Conservation (phyloP, 306 rosid species). For the Cercis canadensis region DNA sequence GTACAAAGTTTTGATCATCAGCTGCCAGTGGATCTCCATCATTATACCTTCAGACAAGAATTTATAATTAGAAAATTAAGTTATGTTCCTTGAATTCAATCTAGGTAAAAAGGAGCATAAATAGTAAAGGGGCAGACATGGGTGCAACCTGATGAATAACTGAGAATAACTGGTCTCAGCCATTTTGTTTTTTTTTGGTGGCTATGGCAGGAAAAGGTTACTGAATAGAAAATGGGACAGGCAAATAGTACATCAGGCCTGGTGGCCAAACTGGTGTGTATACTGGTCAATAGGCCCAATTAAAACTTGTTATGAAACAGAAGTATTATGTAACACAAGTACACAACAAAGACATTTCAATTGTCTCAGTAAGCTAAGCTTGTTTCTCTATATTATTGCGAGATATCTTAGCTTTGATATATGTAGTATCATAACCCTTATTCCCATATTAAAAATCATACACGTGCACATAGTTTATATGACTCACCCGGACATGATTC, state of each 20-base stretch:
- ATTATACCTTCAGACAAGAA: slow-evolving; percentile 60
- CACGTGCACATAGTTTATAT: no score
- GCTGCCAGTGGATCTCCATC: slow-evolving; percentile 87
- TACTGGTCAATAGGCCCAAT: no score
- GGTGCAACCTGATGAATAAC: not conserved
- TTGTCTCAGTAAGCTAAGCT: not conserved
- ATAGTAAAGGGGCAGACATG: not conserved
- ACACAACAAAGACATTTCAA: no score
- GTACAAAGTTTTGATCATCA: slow-evolving; percentile 68
- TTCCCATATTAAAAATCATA: no score
- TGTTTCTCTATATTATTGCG: no score
- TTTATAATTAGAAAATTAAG: slow-evolving; percentile 32
- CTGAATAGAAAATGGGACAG: not conserved
- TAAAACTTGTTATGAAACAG: no score
- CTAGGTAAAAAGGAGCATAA: not conserved
- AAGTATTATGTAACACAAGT: no score
- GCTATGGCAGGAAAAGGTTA: not conserved
- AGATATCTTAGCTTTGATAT: no score
- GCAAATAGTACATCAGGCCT: not conserved
- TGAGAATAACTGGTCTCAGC: no score
- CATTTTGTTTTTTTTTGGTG: no score
- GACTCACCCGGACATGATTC: slow-evolving; percentile 58
- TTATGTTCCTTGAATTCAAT: slow-evolving; percentile 23
- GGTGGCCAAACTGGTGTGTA: no score
- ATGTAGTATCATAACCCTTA: no score